A percentile compares a stretch with the other conserved stretches of the same genome.
These are phyloP conservation scores for Alternaria metachromatica DNA, from an alignment of 2,329 filamentous ascomycete genomes.

Conservation along the genomic window DNA sequence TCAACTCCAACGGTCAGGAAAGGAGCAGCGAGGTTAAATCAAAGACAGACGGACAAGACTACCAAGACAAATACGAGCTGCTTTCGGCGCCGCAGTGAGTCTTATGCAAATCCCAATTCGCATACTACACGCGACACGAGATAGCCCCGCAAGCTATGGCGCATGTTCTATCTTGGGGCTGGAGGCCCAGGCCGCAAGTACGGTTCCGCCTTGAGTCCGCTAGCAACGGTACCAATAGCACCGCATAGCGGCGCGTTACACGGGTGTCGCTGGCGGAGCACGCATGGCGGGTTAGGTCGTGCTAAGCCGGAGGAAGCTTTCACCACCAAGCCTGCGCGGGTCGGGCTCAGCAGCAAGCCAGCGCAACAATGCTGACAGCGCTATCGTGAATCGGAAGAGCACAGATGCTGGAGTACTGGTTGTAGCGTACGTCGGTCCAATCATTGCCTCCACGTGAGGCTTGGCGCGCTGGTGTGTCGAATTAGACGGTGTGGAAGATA, in stretches of 20 bases:
- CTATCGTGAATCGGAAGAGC: background rate
- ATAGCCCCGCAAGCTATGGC: slow-evolving; percentile 1
- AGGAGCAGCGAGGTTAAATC: background rate
- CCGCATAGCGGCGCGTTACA: slow-evolving; percentile 17
- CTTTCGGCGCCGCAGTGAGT: background rate
- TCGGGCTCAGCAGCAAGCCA: background rate
- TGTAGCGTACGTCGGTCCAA: background rate
- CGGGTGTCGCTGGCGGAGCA: slow-evolving; percentile 10
- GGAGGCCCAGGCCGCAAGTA: background rate
- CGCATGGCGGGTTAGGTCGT: slow-evolving; percentile 7
- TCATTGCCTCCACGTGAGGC: slow-evolving; percentile 3
- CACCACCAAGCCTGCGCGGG: background rate
- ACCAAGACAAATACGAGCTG: background rate
- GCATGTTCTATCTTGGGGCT: slow-evolving; percentile 5
- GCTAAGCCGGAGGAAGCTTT: slow-evolving; percentile 2
- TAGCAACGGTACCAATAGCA: slow-evolving; percentile 12
- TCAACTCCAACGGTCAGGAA: background rate
- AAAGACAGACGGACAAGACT: background rate
- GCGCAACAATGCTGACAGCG: slow-evolving; percentile 4
- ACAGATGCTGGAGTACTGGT: background rate
- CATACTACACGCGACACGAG: slow-evolving; percentile 3
- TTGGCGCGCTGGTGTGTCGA: slow-evolving; percentile 7
- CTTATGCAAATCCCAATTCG: slow-evolving; percentile 11
- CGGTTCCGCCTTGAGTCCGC: background rate
- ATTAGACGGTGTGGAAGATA: slow-evolving; percentile 4